Evolutionary conservation across 2,329 filamentous ascomycete genomes (phyloP), one percentile per base, ranked within the genome.

Genomic region (Colletotrichum eleusines): DNA sequence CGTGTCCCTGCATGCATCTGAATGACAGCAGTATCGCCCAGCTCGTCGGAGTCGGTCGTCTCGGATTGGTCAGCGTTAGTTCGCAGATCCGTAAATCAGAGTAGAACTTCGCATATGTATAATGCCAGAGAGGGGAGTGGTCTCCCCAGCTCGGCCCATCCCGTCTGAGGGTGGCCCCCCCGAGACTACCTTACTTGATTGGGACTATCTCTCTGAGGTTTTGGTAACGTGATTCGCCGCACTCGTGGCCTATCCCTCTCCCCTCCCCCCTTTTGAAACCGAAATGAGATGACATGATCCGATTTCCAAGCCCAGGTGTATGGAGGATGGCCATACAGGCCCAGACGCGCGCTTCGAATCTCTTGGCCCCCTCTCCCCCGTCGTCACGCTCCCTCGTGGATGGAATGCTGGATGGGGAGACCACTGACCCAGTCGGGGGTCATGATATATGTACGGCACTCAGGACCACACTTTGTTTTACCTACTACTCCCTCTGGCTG

Each of bases 201-300:
- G 38, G 66, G 44, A 40, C 59, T 46, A 40, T 40, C 44, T 50
- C 42, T 38, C n/a, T 14, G n/a, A 14, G n/a, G 44, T n/a, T n/a
- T 51, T 31, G 18, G 46, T 23, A 53, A 55, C 48, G 31, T 60
- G 58, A 57, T 57, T 58, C 35, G 31, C 33, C 35, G 50, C 60
- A 54, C 23, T 69, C 42, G 31, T 31, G 6, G 33, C 38, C 40
- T 42, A 33, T 7, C n/a, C n/a, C n/a, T n/a, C 38, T 9, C 12
- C 40, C 12, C 38, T n/a, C 48, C 57, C 63, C 63, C 28, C 48
- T 57, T 40, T 63, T 61, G 59, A 71, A 71, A 61, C 63, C 69
- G 59, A 68, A 68, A 71, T 68, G 69, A 71, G 57, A 68, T 71
- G 53, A 63, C 38, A 68, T 71, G 69, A 71, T 59, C 69, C 64